Percentiles rank a stretch among this genome's conserved stretches.
Evolutionary conservation across 208 protist species (phyloP).

Genomic region (Wallacemonas sp.): DNA sequence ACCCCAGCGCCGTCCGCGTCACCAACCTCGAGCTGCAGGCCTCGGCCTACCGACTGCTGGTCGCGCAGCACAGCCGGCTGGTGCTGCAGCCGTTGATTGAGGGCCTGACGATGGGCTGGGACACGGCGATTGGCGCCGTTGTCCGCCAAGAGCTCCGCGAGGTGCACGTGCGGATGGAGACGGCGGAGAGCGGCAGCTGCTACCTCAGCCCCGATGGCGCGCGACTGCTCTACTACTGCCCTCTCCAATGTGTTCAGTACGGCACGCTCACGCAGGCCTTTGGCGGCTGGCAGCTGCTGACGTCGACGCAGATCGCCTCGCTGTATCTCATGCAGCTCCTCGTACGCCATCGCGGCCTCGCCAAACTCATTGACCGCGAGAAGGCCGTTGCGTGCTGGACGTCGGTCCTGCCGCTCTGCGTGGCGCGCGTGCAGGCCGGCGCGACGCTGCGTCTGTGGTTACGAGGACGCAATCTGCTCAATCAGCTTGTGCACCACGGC

Average conservation of each 20-base stretch:
- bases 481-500: constrained; percentile 25
- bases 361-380: constrained; percentile 38
- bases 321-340: constrained; percentile 68
- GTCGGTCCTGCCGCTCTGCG: constrained; percentile 20
- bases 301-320: constrained; percentile 69
- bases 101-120: constrained; percentile 76
- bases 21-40: constrained; percentile 55
- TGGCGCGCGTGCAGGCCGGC: constrained; percentile 27
- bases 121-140: constrained; percentile 61
- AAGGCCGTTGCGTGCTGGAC: constrained; percentile 67
- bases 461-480: constrained; percentile 40
- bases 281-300: constrained; percentile 64
- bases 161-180: constrained; percentile 55
- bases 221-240: constrained; percentile 68
- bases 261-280: constrained; percentile 20
- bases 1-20: constrained; percentile 14
- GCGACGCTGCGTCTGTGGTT: constrained; percentile 22
- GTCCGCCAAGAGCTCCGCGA: constrained; percentile 60
- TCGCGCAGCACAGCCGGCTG: constrained; percentile 51
- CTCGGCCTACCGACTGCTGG: constrained; percentile 66
- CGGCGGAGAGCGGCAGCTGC: constrained; percentile 48
- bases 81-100: constrained; percentile 79
- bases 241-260: constrained; percentile 63
- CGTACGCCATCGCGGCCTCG: constrained; percentile 37
- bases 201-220: constrained; percentile 40